phyloP scores from a whole-genome alignment of 192 early-diverging fungal species.

The Gryganskiella cystojenkinii region DNA sequence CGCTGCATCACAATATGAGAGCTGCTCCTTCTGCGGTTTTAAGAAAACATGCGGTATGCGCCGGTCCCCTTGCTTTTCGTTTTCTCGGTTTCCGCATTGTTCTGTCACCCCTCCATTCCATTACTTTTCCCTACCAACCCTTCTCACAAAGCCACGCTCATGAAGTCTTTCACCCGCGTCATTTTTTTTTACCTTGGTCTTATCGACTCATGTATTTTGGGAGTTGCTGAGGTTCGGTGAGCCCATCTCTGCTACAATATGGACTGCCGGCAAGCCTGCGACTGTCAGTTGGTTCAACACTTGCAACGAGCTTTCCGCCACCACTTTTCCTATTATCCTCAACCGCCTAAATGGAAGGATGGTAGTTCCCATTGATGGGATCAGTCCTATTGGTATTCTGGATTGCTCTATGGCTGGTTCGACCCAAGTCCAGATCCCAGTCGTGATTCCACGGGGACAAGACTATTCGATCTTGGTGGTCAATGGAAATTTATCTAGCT shows the following conservation, averaged over 20 bases:
- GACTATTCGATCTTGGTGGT: slow-evolving; percentile 33
- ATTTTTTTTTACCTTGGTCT: too few species aligned
- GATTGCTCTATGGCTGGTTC: slow-evolving; percentile 29
- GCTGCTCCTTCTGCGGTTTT: too few species aligned
- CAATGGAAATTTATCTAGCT: slow-evolving; percentile 19
- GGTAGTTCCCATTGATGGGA: slow-evolving; percentile 13
- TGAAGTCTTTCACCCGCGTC: too few species aligned
- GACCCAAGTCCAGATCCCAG: slow-evolving; percentile 20
- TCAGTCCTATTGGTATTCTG: slow-evolving; percentile 17
- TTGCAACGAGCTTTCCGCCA: slow-evolving; percentile 11
- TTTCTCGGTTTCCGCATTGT: too few species aligned
- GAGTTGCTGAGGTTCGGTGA: slow-evolving; percentile 13
- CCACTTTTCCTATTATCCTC: slow-evolving; percentile 27
- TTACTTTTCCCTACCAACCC: not conserved
- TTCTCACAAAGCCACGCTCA: too few species aligned
- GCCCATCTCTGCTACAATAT: slow-evolving; percentile 15
- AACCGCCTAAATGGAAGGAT: slow-evolving; percentile 6
- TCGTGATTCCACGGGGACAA: slow-evolving; percentile 15
- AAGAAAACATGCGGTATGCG: too few species aligned
- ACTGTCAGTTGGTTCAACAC: slow-evolving; percentile 26
- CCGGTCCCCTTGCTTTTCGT: too few species aligned
- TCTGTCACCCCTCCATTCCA: not conserved
- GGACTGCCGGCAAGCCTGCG: slow-evolving; percentile 22
- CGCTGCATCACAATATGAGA: too few species aligned
- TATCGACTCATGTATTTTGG: too few species aligned